These are phyloP conservation scores for Agrostemma githago DNA, from an alignment of 148 eudicot genomes.

Conservation along the genomic window DNA sequence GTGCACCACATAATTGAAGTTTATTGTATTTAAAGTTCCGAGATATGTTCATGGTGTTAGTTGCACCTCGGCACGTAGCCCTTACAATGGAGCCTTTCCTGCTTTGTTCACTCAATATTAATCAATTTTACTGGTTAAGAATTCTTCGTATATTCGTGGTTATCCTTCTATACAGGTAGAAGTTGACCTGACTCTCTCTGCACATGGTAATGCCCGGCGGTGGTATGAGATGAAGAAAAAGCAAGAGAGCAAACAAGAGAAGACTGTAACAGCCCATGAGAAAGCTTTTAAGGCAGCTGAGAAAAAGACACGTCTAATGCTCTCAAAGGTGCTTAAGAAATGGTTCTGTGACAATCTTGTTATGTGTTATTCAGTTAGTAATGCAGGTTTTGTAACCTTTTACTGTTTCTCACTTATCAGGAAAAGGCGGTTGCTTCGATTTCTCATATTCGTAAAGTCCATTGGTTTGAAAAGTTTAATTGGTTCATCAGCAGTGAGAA, in stretches of 20 bases:
- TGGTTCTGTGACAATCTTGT: constrained; percentile 1
- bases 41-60: constrained; percentile 2
- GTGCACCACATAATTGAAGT: neutral
- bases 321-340: constrained; percentile 64
- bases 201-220: constrained; percentile 94
- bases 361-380: neutral
- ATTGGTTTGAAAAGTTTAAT: constrained; percentile 99
- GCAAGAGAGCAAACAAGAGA: constrained; percentile 96
- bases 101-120: neutral
- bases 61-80: neutral
- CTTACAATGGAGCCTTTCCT: neutral
- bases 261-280: constrained; percentile 91
- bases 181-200: constrained; percentile 91
- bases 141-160: constrained; percentile 3
- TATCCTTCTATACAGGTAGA: constrained; percentile 54
- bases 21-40: neutral
- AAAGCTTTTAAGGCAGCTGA: constrained; percentile 99
- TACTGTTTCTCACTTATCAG: constrained; percentile 36
- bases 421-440: constrained; percentile 93
- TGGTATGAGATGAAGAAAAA: constrained; percentile 96
- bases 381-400: neutral
- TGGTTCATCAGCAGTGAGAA: constrained; percentile 99
- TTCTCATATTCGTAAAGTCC: constrained; percentile 97
- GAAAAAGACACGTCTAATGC: constrained; percentile 85
- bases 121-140: constrained; percentile 1